These are phyloP conservation scores for Echinosphaeria canescens DNA, from an alignment of 2,329 filamentous ascomycete genomes.

Conservation along the genomic window DNA sequence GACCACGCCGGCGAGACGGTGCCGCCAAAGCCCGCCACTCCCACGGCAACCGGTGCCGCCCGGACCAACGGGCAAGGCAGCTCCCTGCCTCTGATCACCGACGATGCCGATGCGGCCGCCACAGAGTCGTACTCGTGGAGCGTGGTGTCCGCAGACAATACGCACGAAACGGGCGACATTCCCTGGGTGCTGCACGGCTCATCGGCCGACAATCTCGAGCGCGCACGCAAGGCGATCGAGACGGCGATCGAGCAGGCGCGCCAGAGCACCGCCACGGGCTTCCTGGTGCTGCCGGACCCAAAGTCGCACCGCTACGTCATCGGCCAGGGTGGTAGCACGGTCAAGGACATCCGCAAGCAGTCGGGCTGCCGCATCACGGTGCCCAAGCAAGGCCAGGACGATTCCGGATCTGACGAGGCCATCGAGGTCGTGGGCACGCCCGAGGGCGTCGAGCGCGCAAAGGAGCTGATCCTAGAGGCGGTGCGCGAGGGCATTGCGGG, in stretches of 20 bases:
- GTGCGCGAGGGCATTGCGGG: constrained; percentile 35
- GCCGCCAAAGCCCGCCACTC: constrained; percentile 47
- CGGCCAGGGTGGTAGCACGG: constrained; percentile 71
- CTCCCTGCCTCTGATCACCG: constrained; percentile 77
- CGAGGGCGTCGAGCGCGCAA: constrained; percentile 70
- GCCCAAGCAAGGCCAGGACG: too few species aligned
- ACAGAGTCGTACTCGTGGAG: constrained; percentile 73
- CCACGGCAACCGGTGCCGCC: constrained; percentile 10
- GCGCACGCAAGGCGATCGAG: constrained; percentile 56
- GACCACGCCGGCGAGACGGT: constrained; percentile 70
- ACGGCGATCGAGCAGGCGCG: constrained; percentile 50
- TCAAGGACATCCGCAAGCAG: constrained; percentile 81
- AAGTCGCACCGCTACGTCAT: constrained; percentile 80
- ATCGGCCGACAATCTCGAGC: constrained; percentile 56
- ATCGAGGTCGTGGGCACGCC: constrained; percentile 72
- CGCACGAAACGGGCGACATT: constrained; percentile 41
- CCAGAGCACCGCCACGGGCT: constrained; percentile 56
- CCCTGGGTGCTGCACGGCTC: constrained; percentile 82
- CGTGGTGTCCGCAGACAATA: constrained; percentile 38
- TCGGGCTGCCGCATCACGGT: constrained; percentile 91
- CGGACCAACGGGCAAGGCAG: constrained; percentile 38
- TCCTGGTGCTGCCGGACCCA: constrained; percentile 76
- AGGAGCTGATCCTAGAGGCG: constrained; percentile 70
- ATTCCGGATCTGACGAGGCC: constrained; percentile 54
- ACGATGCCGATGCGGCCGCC: constrained; percentile 43